Base-by-base conservation (phyloP, 2,329 filamentous ascomycete genomes). In the Calonectria montana region DNA sequence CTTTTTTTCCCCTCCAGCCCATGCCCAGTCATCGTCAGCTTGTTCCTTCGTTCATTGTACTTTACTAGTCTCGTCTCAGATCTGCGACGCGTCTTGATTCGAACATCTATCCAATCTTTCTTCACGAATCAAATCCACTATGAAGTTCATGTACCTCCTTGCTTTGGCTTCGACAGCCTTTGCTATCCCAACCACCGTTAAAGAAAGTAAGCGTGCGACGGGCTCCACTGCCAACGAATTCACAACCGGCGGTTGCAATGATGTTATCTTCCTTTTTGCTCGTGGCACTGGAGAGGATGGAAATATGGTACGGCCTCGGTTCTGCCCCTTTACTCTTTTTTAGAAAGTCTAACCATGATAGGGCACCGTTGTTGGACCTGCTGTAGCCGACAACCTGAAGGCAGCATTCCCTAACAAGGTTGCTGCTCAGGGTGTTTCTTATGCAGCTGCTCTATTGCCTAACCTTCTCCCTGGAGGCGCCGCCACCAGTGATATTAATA, bases 291-390 rank as follows among this genome's bases (percentile, higher is more conserved):
- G 45, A 15, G 63, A 65, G 35, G 35, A 41, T 43, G 63, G 63
- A 9, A 65, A 65, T 23, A 65, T 65, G 63, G 63, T 65, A 65
- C 13, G 47, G 15, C 27, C 35, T 21, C 10, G 16, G 2, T 29
- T 50, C 31, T 10, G 1, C 5, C 16, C 6, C 13, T n/a, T 10
- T 35, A 4, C 18, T 9, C 1, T 27, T 3, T 0, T 29, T 16
- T 10, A 35, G n/a, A 21, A n/a, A 25, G 15, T 7, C 63, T 65
- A 21, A 65, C 47, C 5, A 29, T 29, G 23, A 25, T 31, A 65
- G 63, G 63, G 63, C 6, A 65, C 63, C 23, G 10, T 65, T 6
- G 63, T 65, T 65, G 63, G 63, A n/a, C 47, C 63, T 43, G 25
- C 31, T 4, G 45, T 65, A 9, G 63, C 63, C 45, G 31, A 65